phyloP scores from a whole-genome alignment of 2,329 filamentous ascomycete genomes.

The Lachnellula occidentalis region DNA sequence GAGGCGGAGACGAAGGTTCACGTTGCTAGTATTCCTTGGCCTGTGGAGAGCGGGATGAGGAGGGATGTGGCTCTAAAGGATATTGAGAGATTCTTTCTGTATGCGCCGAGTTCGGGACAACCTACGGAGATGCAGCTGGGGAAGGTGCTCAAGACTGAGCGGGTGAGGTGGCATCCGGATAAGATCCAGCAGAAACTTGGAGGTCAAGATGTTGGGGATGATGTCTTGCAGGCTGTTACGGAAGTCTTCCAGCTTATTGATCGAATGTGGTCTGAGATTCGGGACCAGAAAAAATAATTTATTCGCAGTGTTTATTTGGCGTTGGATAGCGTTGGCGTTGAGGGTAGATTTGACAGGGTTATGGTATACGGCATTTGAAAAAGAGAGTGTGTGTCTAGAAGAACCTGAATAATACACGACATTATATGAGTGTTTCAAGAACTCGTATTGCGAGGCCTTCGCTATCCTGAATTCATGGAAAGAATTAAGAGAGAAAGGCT shows the following conservation, averaged over 20 bases:
- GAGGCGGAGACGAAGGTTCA: constrained; percentile 36
- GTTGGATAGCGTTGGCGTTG: constrained; percentile 18
- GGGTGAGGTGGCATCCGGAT: constrained; percentile 94
- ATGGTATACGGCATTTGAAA: too few species aligned
- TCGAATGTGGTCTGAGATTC: constrained; percentile 62
- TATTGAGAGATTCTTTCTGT: constrained; percentile 56
- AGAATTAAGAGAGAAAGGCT: too few species aligned
- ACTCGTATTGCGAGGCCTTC: too few species aligned
- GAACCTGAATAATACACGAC: too few species aligned
- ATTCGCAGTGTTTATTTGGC: background rate
- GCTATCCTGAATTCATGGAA: too few species aligned
- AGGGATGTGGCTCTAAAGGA: constrained; percentile 49
- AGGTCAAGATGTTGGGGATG: constrained; percentile 59
- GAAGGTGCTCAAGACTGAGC: constrained; percentile 69
- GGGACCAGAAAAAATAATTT: constrained; percentile 17
- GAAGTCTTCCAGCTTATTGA: constrained; percentile 91
- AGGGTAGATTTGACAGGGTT: background rate
- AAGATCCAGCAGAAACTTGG: constrained; percentile 91
- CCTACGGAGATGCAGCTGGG: constrained; percentile 34
- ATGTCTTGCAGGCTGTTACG: constrained; percentile 73
- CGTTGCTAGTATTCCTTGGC: constrained; percentile 52
- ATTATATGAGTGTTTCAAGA: too few species aligned
- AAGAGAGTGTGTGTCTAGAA: too few species aligned
- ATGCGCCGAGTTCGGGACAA: constrained; percentile 37
- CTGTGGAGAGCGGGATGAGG: constrained; percentile 54